These are phyloP conservation scores for Metarhizium guizhouense DNA, from an alignment of 2,329 filamentous ascomycete species.

Conservation along the genomic window DNA sequence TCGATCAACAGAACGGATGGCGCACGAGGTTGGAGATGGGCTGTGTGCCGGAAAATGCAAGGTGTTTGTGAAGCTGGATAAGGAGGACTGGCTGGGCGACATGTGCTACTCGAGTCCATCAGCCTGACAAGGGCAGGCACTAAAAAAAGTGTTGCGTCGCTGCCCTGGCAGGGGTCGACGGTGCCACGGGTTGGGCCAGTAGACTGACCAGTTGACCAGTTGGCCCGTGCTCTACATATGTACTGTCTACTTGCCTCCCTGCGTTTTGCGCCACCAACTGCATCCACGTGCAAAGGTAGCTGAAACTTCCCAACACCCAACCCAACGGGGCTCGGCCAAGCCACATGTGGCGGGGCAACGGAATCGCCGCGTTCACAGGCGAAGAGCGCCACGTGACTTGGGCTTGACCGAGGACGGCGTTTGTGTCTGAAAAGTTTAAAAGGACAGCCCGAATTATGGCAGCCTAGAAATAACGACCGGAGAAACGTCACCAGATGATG, in stretches of 20 bases:
- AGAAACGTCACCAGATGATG: too few relatives aligned
- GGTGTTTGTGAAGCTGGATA: slow-evolving; percentile 14
- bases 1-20: background rate
- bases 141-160: background rate
- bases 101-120: slow-evolving; percentile 13
- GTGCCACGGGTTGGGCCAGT: too few relatives aligned
- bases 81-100: slow-evolving; percentile 23
- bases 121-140: background rate
- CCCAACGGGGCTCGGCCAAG: background rate
- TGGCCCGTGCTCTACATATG: too few relatives aligned
- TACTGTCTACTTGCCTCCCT: background rate
- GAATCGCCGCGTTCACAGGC: background rate
- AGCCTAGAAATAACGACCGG: too few relatives aligned
- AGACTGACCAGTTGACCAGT: too few relatives aligned
- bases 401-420: too few relatives aligned
- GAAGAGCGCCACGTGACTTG: background rate
- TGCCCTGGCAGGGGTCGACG: background rate
- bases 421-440: too few relatives aligned
- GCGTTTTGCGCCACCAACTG: background rate
- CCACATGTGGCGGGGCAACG: slow-evolving; percentile 7
- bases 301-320: too few relatives aligned
- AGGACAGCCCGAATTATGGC: too few relatives aligned
- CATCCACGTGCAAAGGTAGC: too few relatives aligned
- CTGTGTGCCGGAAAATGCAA: slow-evolving; percentile 3
- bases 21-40: background rate